A percentile compares a stretch with the other conserved stretches of the same genome.
Evolutionary conservation across 1,284 basidiomycete species (phyloP).

Genomic region (Boletus mariae): DNA sequence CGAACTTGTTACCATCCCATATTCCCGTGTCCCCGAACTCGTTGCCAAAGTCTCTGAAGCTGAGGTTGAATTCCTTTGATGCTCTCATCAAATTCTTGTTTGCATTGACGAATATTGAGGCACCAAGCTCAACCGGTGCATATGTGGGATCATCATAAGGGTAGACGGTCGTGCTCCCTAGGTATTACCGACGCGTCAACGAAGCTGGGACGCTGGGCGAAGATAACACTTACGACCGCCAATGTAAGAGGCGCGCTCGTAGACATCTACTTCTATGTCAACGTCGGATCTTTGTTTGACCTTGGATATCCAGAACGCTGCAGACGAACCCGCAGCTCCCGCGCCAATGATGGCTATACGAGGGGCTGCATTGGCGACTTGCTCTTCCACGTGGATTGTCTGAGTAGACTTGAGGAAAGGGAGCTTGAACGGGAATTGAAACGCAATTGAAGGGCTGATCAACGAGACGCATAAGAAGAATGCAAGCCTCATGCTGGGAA

Average conservation of each 20-base stretch:
- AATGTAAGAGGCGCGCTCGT: slow-evolving; percentile 70
- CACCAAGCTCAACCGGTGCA: slow-evolving; percentile 78
- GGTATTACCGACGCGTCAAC: slow-evolving; percentile 6
- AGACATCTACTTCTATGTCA: slow-evolving; percentile 77
- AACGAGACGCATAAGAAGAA: slow-evolving; percentile 29
- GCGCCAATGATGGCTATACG: slow-evolving; percentile 83
- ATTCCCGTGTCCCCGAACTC: slow-evolving; percentile 57
- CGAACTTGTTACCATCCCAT: slow-evolving; percentile 81
- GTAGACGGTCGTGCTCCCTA: slow-evolving; percentile 74
- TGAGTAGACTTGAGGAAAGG: slow-evolving; percentile 41
- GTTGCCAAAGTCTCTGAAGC: slow-evolving; percentile 50
- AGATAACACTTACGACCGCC: slow-evolving; percentile 71
- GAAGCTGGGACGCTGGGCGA: neutral
- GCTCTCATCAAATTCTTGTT: slow-evolving; percentile 86
- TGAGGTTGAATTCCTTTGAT: slow-evolving; percentile 75
- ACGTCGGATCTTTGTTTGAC: slow-evolving; percentile 66
- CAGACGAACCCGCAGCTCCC: slow-evolving; percentile 80
- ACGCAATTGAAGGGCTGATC: slow-evolving; percentile 39
- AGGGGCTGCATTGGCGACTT: slow-evolving; percentile 27
- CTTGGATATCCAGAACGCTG: slow-evolving; percentile 83
- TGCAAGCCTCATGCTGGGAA: slow-evolving; percentile 14
- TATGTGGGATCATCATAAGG: slow-evolving; percentile 68
- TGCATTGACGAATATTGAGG: slow-evolving; percentile 79
- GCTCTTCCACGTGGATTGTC: slow-evolving; percentile 21
- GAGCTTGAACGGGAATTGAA: slow-evolving; percentile 56